A percentile compares a stretch with the other conserved stretches of the same genome.
These are phyloP conservation scores for Physocladia obscura DNA, from an alignment of 192 early-diverging fungal genomes.

Conservation along the genomic window DNA sequence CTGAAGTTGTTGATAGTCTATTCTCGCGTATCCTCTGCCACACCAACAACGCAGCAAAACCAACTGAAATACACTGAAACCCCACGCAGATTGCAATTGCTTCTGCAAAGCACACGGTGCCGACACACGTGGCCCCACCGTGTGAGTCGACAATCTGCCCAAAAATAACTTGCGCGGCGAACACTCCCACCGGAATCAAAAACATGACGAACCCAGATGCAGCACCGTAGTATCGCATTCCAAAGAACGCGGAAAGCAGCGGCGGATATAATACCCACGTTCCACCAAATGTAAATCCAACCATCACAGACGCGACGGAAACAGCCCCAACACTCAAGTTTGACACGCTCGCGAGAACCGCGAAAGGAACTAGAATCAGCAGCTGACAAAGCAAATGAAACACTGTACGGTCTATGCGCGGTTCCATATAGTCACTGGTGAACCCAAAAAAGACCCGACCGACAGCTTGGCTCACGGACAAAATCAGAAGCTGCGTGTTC, in stretches of 20 bases:
- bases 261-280: conserved; percentile 25
- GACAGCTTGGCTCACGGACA: conserved; percentile 28
- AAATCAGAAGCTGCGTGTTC: background rate
- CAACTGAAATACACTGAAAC: conserved; percentile 7
- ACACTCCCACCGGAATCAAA: conserved; percentile 29
- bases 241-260: conserved; percentile 25
- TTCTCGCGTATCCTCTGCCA: too few species aligned
- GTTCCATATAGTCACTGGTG: conserved; percentile 17
- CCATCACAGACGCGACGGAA: conserved; percentile 13
- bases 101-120: background rate
- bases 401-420: conserved; percentile 15
- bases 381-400: conserved; percentile 18
- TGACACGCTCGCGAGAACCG: background rate
- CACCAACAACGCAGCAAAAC: conserved; percentile 15
- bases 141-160: conserved; percentile 19
- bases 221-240: conserved; percentile 28
- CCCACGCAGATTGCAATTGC: background rate
- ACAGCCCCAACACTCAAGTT: background rate
- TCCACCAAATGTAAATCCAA: conserved; percentile 33
- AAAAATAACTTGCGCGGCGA: conserved; percentile 28
- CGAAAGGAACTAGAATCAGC: conserved; percentile 13
- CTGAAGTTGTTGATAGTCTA: too few species aligned
- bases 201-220: conserved; percentile 31
- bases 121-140: background rate
- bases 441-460: conserved; percentile 18